phyloP scores from a whole-genome alignment of 73 alveolate species.

The Paramecium tetraurelia region DNA sequence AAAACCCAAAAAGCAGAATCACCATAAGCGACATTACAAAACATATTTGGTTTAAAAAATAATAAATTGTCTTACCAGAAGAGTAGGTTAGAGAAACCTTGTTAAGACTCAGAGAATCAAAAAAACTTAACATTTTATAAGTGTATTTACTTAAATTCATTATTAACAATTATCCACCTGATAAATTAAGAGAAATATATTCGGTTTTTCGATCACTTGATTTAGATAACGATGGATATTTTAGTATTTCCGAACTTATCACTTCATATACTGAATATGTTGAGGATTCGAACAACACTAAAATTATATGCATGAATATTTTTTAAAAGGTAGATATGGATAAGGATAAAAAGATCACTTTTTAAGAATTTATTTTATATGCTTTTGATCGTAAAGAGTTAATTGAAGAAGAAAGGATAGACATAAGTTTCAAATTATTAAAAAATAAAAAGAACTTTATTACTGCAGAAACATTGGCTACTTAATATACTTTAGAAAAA shows the following conservation, averaged over 20 bases:
- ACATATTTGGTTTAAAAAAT: not conserved
- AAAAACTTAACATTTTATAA: not conserved
- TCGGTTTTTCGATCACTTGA: conserved; percentile 2
- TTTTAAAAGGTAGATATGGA: not conserved
- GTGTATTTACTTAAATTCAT: not conserved
- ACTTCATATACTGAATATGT: not conserved
- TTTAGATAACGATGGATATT: not conserved
- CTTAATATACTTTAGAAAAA: not conserved
- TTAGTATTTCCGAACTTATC: not conserved
- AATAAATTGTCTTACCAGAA: not conserved
- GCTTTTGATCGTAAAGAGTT: not conserved
- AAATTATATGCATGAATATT: not conserved
- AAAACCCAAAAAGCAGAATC: not conserved
- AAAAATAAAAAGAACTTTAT: not conserved
- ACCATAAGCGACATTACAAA: not conserved
- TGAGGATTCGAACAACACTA: not conserved
- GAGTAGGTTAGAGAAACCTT: not conserved
- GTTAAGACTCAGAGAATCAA: not conserved
- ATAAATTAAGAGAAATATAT: conserved; percentile 7
- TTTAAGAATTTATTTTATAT: not conserved
- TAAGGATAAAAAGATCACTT: not conserved
- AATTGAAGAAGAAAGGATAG: not conserved
- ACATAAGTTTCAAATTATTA: not conserved
- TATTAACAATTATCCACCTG: not conserved
- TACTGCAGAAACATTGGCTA: not conserved